phyloP scores from a whole-genome alignment of 805 yeast species.

The Wilhelminamyces savonicus region DNA sequence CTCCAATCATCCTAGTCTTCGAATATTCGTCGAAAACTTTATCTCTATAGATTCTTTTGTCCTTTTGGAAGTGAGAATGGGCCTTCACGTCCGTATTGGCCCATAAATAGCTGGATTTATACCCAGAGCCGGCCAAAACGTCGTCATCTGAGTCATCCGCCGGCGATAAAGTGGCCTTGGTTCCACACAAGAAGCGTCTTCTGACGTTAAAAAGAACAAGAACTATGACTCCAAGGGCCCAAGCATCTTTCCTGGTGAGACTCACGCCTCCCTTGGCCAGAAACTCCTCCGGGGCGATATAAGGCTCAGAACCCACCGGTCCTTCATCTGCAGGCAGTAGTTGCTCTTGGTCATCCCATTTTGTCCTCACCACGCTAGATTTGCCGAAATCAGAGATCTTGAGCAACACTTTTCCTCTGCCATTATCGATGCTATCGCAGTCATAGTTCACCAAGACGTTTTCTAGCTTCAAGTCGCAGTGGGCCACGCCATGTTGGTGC shows the following conservation, averaged over 20 bases:
- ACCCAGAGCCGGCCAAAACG: conserved; percentile 8
- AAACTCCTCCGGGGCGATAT: conserved; percentile 84
- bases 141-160: conserved; percentile 9
- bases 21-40: conserved; percentile 34
- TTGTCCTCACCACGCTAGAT: conserved; percentile 83
- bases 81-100: conserved; percentile 19
- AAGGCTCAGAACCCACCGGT: conserved; percentile 82
- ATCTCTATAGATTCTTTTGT: conserved; percentile 19
- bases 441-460: conserved; percentile 56
- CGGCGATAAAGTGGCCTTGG: conserved; percentile 1
- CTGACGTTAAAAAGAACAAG: conserved; percentile 25
- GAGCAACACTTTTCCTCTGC: conserved; percentile 12
- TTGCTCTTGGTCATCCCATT: conserved; percentile 61
- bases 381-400: conserved; percentile 76
- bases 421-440: conserved; percentile 13
- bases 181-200: conserved; percentile 16
- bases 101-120: conserved; percentile 26
- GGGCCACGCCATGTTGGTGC: conserved; percentile 91
- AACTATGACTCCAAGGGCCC: conserved; percentile 71
- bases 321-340: conserved; percentile 53
- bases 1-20: conserved; percentile 37
- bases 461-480: conserved; percentile 88
- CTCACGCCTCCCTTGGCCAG: conserved; percentile 53
- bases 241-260: conserved; percentile 72
- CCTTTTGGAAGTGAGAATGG: conserved; percentile 5